Conservation (phyloP, 345 rosid genomes). For the Corymbia maculata region DNA sequence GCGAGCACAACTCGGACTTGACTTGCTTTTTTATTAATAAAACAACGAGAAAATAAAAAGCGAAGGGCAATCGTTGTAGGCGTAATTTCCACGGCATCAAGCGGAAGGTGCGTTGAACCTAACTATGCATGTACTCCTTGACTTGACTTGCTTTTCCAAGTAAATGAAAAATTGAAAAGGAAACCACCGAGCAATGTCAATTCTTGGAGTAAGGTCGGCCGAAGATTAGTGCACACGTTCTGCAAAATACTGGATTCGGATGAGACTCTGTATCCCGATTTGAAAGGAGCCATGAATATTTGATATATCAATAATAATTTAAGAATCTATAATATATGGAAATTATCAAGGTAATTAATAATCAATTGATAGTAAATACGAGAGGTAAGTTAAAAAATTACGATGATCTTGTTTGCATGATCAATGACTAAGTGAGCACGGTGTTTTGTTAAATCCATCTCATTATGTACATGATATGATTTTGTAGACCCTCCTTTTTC, state of each 20-base stretch:
- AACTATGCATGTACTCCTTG: neutral
- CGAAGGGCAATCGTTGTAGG: neutral
- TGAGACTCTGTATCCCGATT: neutral
- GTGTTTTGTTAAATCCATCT: too few relatives aligned
- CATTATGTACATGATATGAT: too few relatives aligned
- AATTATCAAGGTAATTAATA: too few relatives aligned
- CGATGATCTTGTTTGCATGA: neutral
- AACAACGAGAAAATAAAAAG: too few relatives aligned
- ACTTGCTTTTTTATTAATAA: neutral
- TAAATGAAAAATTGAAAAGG: too few relatives aligned
- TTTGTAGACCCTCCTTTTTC: neutral
- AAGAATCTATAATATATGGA: neutral
- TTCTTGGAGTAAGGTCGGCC: neutral
- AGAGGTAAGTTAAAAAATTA: too few relatives aligned
- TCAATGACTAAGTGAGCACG: neutral
- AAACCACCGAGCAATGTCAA: neutral
- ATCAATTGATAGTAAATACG: neutral
- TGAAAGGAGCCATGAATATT: neutral
- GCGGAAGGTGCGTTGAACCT: neutral
- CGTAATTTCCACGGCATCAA: neutral
- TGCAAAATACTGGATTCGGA: too few relatives aligned
- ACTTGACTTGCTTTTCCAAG: neutral
- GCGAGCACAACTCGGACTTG: neutral
- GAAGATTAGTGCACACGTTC: neutral
- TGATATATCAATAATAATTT: too few relatives aligned